Conservation (phyloP, 148 eudicot species). For the Fagopyrum tataricum region DNA sequence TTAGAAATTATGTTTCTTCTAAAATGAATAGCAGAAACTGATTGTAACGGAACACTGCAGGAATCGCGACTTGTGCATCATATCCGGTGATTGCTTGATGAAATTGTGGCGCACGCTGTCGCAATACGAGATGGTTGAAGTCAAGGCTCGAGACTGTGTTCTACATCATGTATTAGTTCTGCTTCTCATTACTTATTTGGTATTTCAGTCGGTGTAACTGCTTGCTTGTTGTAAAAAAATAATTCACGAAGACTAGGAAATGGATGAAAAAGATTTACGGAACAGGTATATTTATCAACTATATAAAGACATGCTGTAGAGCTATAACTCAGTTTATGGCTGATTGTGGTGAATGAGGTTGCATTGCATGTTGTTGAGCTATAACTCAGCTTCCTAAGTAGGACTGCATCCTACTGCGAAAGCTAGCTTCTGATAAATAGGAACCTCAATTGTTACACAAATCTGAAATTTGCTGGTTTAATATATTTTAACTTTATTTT, state of each 20-base stretch:
- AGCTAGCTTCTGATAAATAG: too few relatives aligned
- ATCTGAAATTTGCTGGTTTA: too few relatives aligned
- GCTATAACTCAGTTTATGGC: too few relatives aligned
- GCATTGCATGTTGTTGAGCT: too few relatives aligned
- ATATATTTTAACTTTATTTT: too few relatives aligned
- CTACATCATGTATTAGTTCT: slow-evolving; percentile 3
- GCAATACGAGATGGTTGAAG: background rate
- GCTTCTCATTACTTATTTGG: background rate
- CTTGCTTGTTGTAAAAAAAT: slow-evolving; percentile 25
- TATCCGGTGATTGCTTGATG: slow-evolving; percentile 62
- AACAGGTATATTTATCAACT: background rate
- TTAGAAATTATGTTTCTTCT: background rate
- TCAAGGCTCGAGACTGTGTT: background rate
- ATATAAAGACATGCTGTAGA: background rate
- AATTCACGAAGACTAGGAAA: slow-evolving; percentile 6
- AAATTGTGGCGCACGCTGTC: slow-evolving; percentile 7
- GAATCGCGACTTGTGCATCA: slow-evolving; percentile 95
- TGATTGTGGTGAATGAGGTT: too few relatives aligned
- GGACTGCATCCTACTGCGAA: too few relatives aligned
- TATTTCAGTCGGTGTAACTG: background rate
- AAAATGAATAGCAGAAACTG: background rate
- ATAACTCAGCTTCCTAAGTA: too few relatives aligned
- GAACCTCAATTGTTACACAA: too few relatives aligned
- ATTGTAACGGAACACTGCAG: slow-evolving; percentile 33
- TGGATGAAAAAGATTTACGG: background rate